A percentile compares a stretch with the other conserved stretches of the same genome.
Conservation (phyloP, 768 basidiomycete genomes). For the Plicaturopsis crispa region DNA sequence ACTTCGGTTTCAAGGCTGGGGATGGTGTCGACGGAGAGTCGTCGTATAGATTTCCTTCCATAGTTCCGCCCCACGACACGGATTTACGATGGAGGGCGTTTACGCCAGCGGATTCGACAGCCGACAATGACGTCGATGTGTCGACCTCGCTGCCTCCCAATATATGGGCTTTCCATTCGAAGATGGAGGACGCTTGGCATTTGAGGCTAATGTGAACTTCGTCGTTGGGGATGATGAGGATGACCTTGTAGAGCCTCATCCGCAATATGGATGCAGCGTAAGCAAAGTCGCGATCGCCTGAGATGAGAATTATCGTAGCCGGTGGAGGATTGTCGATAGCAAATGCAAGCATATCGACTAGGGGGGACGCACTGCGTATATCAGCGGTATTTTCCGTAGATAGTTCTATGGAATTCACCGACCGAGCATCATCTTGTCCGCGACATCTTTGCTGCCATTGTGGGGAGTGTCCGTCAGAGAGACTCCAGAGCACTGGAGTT, state of each 20-base stretch:
- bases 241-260: conserved; percentile 27
- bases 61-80: too few relatives aligned
- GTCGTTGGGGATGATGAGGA: conserved; percentile 34
- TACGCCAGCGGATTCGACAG: too few relatives aligned
- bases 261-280: conserved; percentile 32
- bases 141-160: conserved; percentile 17
- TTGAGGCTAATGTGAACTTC: conserved; percentile 37
- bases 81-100: too few relatives aligned
- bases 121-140: too few relatives aligned
- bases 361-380: conserved; percentile 9
- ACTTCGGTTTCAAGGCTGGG: too few relatives aligned
- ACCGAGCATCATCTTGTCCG: conserved; percentile 43
- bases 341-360: conserved; percentile 37
- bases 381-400: too few relatives aligned
- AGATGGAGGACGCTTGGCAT: conserved; percentile 42
- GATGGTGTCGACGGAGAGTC: too few relatives aligned
- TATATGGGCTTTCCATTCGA: conserved; percentile 42
- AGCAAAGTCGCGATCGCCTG: conserved; percentile 35
- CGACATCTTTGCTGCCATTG: conserved; percentile 25
- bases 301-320: conserved; percentile 33
- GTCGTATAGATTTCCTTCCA: too few relatives aligned
- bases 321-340: conserved; percentile 33
- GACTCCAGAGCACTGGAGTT: conserved; percentile 37
- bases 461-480: conserved; percentile 29
- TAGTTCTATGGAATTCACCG: conserved; percentile 1